These are phyloP conservation scores for Psilocybe mexicana DNA, from an alignment of 1,284 basidiomycete species.

Conservation along the genomic window DNA sequence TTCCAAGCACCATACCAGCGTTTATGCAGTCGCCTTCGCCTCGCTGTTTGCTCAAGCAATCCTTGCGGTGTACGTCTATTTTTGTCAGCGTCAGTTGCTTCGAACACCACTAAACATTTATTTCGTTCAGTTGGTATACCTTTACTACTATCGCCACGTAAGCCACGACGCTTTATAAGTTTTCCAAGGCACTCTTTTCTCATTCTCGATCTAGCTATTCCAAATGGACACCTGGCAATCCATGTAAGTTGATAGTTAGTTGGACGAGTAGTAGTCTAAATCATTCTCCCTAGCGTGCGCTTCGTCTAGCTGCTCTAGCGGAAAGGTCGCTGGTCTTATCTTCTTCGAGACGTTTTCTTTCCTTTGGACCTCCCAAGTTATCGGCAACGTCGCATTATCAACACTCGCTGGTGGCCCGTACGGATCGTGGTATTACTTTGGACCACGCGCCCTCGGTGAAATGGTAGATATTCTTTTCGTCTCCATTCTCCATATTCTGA, in stretches of 20 bases:
- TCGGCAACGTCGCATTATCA: slow-evolving; percentile 77
- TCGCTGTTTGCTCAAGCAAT: slow-evolving; percentile 73
- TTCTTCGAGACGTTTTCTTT: slow-evolving; percentile 83
- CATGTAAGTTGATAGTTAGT: slow-evolving; percentile 43
- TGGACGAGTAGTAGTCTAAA: background rate
- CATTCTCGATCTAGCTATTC: slow-evolving; percentile 49
- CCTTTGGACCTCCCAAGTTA: slow-evolving; percentile 81
- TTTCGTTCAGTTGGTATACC: slow-evolving; percentile 56
- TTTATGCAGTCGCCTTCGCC: slow-evolving; percentile 77
- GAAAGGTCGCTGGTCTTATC: slow-evolving; percentile 64
- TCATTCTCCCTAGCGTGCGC: slow-evolving; percentile 22
- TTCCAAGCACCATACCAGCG: slow-evolving; percentile 78
- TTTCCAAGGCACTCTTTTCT: background rate
- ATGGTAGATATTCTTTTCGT: slow-evolving; percentile 46
- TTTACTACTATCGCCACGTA: slow-evolving; percentile 72
- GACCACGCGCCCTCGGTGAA: slow-evolving; percentile 57
- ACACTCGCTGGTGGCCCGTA: slow-evolving; percentile 74
- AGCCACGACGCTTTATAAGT: slow-evolving; percentile 22
- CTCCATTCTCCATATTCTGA: slow-evolving; percentile 1
- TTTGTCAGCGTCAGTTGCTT: background rate
- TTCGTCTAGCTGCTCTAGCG: slow-evolving; percentile 41
- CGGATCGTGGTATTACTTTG: slow-evolving; percentile 74
- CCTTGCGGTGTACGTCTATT: slow-evolving; percentile 58
- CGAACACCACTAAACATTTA: background rate
- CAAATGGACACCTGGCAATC: slow-evolving; percentile 77